Evolutionary conservation across 257 asterid species (phyloP).

Genomic region (Eustoma russellianum): DNA sequence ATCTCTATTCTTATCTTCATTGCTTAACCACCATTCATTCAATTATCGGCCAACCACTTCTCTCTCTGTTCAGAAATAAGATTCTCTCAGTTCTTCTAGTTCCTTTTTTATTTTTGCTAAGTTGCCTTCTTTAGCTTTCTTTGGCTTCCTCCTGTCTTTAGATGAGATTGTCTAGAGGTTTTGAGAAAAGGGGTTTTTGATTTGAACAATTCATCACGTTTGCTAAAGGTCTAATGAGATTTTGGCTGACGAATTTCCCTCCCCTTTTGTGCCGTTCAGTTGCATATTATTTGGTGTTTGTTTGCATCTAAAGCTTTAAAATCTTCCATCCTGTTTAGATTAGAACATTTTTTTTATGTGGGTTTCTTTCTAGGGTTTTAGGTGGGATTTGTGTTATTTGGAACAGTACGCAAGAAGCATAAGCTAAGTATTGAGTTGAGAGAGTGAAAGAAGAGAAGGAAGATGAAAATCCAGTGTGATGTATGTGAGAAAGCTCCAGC

Average conservation of each 20-base stretch:
- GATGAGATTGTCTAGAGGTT: neutral
- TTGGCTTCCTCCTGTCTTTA: neutral
- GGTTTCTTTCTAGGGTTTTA: too few relatives aligned
- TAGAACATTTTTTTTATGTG: too few relatives aligned
- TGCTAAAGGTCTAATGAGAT: too few relatives aligned
- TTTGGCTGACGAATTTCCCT: neutral
- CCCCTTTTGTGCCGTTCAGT: neutral
- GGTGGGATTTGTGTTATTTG: neutral
- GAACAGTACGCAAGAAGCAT: too few relatives aligned
- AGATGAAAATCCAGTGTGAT: constrained; percentile 97
- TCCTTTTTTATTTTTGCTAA: neutral
- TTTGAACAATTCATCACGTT: too few relatives aligned
- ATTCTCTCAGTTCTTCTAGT: neutral
- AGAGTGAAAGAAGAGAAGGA: neutral
- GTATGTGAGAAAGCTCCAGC: constrained; percentile 96
- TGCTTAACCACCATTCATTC: neutral
- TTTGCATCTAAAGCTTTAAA: neutral
- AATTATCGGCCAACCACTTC: constrained; percentile 9
- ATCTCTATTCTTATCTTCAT: constrained; percentile 10
- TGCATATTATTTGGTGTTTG: neutral
- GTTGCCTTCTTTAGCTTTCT: neutral
- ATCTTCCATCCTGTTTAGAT: neutral
- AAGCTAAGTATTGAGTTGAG: neutral
- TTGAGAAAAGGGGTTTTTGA: neutral
- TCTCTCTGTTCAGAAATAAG: neutral